Evolutionary conservation across 495 filamentous ascomycete species (phyloP).

Genomic region (Pseudomonodictys pantanalensis): DNA sequence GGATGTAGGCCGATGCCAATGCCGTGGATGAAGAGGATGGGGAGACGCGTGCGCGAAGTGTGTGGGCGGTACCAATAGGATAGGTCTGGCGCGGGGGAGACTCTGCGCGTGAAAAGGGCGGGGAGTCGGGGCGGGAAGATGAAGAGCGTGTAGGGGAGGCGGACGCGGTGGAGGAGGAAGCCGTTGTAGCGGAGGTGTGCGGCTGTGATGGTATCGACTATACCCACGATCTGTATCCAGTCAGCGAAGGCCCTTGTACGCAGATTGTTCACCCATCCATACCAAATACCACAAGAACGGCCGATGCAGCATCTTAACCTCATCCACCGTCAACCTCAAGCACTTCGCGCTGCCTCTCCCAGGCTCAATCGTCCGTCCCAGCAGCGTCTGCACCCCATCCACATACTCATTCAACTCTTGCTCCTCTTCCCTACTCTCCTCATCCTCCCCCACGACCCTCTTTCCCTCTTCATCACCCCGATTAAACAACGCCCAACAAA

Average conservation of each 20-base stretch:
- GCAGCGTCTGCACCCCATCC: slow-evolving; percentile 46
- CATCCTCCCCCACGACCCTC: neutral
- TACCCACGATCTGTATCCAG: slow-evolving; percentile 33
- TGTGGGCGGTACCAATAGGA: slow-evolving; percentile 67
- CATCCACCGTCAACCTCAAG: slow-evolving; percentile 63
- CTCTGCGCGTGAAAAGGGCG: slow-evolving; percentile 41
- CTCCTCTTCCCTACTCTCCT: slow-evolving; percentile 37
- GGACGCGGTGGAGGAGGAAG: slow-evolving; percentile 45
- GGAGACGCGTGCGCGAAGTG: slow-evolving; percentile 51
- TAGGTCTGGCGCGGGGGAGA: slow-evolving; percentile 49
- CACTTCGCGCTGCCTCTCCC: slow-evolving; percentile 54
- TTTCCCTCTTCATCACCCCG: slow-evolving; percentile 33
- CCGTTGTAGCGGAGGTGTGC: slow-evolving; percentile 41
- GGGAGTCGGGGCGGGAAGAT: slow-evolving; percentile 57
- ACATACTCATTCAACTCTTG: slow-evolving; percentile 60
- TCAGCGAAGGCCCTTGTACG: neutral
- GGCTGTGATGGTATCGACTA: slow-evolving; percentile 52
- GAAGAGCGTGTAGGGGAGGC: slow-evolving; percentile 38
- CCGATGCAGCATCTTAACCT: slow-evolving; percentile 57
- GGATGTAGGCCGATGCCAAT: slow-evolving; percentile 66
- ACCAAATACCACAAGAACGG: slow-evolving; percentile 63
- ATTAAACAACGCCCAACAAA: slow-evolving; percentile 60
- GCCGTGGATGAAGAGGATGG: slow-evolving; percentile 67
- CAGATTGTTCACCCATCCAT: slow-evolving; percentile 25
- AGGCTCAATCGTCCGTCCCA: slow-evolving; percentile 48